These are phyloP conservation scores for Globisporangium echinulatum DNA, from an alignment of 352 stramenopile species.

Conservation along the genomic window DNA sequence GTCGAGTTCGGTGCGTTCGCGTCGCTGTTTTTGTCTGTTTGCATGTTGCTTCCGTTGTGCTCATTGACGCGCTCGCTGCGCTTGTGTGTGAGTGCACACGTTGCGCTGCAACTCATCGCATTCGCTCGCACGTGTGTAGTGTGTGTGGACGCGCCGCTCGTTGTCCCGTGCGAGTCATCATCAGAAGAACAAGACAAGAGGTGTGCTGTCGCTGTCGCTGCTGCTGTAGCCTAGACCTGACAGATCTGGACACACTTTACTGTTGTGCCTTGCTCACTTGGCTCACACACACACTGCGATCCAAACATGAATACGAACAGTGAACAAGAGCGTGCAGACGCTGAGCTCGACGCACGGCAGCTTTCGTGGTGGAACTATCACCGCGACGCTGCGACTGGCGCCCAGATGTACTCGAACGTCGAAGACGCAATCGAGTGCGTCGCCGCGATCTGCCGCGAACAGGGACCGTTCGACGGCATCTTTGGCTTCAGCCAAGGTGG, in stretches of 20 bases:
- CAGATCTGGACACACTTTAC: neutral
- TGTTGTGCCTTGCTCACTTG: neutral
- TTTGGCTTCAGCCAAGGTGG: slow-evolving; percentile 84
- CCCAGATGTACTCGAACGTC: slow-evolving; percentile 39
- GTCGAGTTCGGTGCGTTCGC: slow-evolving; percentile 66
- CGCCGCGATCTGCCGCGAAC: slow-evolving; percentile 42
- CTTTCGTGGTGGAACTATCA: slow-evolving; percentile 77
- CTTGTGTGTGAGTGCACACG: neutral
- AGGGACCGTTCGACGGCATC: slow-evolving; percentile 79
- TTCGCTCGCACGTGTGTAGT: slow-evolving; percentile 24
- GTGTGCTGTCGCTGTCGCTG: neutral
- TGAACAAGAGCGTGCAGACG: slow-evolving; percentile 5
- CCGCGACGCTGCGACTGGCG: slow-evolving; percentile 29
- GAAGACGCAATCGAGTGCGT: slow-evolving; percentile 69
- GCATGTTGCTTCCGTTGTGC: too few species aligned
- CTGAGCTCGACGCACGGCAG: slow-evolving; percentile 28
- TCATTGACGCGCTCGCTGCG: neutral
- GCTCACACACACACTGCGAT: neutral
- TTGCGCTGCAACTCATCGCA: neutral
- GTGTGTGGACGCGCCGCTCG: slow-evolving; percentile 70
- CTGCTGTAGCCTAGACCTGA: neutral
- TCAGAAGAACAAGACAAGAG: slow-evolving; percentile 25
- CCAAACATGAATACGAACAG: neutral
- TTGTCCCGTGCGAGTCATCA: slow-evolving; percentile 53
- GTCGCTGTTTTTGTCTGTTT: neutral